phyloP scores from a whole-genome alignment of 2,329 filamentous ascomycete species.

The Pleomassaria siparia region DNA sequence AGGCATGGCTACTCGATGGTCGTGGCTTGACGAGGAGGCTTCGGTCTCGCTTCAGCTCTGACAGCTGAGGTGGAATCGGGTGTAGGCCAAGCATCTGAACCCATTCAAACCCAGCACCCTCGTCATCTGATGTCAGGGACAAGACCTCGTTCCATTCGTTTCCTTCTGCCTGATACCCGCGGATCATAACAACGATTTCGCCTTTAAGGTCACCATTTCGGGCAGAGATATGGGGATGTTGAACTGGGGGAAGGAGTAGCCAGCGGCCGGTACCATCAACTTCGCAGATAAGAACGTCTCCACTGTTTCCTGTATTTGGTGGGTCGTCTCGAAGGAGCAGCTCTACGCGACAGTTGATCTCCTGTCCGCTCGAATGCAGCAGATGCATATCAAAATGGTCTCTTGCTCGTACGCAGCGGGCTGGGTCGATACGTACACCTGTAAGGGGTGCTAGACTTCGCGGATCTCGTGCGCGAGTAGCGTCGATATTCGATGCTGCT shows the following conservation, averaged over 20 bases:
- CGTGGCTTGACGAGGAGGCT: conserved; percentile 53
- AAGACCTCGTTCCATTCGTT: conserved; percentile 83
- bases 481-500: conserved; percentile 80
- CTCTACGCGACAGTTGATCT: conserved; percentile 86
- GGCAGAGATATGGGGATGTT: conserved; percentile 72
- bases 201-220: conserved; percentile 70
- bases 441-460: conserved; percentile 72
- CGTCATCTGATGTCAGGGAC: conserved; percentile 72
- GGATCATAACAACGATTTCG: conserved; percentile 84
- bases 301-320: conserved; percentile 64
- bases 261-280: conserved; percentile 76
- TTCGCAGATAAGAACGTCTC: conserved; percentile 91
- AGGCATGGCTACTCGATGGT: conserved; percentile 55
- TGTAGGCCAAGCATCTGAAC: conserved; percentile 74
- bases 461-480: conserved; percentile 76
- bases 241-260: conserved; percentile 90
- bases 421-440: conserved; percentile 71
- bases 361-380: conserved; percentile 84
- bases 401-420: conserved; percentile 80
- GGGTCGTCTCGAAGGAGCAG: conserved; percentile 81
- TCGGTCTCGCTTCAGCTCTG: conserved; percentile 48
- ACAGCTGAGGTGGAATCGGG: conserved; percentile 63
- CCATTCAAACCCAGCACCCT: conserved; percentile 83
- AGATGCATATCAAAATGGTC: conserved; percentile 88
- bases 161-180: conserved; percentile 63